Percentiles rank a stretch among this genome's conserved stretches.
Conservation (phyloP, 352 stramenopile genomes). For the Pythium guiyangense region DNA sequence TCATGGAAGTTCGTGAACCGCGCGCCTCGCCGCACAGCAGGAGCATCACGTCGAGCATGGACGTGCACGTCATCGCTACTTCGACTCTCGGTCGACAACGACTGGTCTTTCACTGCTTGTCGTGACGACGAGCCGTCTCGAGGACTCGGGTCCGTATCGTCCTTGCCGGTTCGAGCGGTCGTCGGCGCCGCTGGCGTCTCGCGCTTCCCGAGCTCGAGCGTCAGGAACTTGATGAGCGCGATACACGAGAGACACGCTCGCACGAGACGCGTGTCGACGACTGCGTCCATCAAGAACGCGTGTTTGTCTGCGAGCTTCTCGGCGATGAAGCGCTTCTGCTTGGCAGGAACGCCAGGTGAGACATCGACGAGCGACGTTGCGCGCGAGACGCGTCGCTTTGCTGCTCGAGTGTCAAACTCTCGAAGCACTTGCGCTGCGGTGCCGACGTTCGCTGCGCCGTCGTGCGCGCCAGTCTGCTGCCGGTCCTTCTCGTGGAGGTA, state of each 20-base stretch:
- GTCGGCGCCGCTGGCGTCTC: slow-evolving; percentile 4
- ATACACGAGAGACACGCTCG: slow-evolving; percentile 50
- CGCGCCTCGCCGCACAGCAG: slow-evolving; percentile 1
- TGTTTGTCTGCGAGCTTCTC: slow-evolving; percentile 54
- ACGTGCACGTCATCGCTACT: background rate
- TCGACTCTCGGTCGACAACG: slow-evolving; percentile 4
- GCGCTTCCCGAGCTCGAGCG: slow-evolving; percentile 26
- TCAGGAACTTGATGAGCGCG: slow-evolving; percentile 54
- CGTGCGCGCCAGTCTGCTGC: slow-evolving; percentile 16
- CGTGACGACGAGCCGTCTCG: slow-evolving; percentile 5
- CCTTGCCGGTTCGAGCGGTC: background rate
- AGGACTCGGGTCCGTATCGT: background rate
- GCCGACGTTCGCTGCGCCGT: slow-evolving; percentile 8
- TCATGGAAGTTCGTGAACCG: background rate
- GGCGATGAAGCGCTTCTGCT: slow-evolving; percentile 30
- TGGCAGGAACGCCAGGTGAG: slow-evolving; percentile 24
- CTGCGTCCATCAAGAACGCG: slow-evolving; percentile 65
- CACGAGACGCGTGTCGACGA: slow-evolving; percentile 58
- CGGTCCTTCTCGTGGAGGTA: slow-evolving; percentile 31
- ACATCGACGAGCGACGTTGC: slow-evolving; percentile 4
- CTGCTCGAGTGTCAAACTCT: background rate
- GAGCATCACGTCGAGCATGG: background rate
- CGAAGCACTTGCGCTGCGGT: slow-evolving; percentile 3
- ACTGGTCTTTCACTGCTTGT: slow-evolving; percentile 7
- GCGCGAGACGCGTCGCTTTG: background rate